Evolutionary conservation across 1,284 basidiomycete genomes (phyloP).

Genomic region (Cryptococcus sp.): DNA sequence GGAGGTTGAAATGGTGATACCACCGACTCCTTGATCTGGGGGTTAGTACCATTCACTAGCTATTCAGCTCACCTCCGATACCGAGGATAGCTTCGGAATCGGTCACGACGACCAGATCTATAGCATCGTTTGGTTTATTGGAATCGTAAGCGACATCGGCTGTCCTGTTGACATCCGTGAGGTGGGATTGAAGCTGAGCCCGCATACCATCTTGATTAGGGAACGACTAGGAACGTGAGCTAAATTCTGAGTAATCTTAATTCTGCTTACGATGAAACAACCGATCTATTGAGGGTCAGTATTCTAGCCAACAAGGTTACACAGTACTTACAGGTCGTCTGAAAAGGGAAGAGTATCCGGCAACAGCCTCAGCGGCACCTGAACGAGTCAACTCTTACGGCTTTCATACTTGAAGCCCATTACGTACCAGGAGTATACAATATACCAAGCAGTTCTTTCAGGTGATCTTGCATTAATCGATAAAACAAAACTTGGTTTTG

Average conservation of each 20-base stretch:
- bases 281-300: constrained; percentile 12
- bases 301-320: constrained; percentile 36
- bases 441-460: constrained; percentile 68
- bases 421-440: constrained; percentile 57
- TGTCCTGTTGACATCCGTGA: constrained; percentile 49
- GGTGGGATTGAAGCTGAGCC: constrained; percentile 46
- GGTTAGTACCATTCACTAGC: background rate
- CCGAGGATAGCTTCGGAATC: constrained; percentile 79
- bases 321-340: constrained; percentile 60
- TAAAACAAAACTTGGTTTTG: constrained; percentile 70
- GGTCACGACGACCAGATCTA: constrained; percentile 69
- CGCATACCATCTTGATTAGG: constrained; percentile 64
- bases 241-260: background rate
- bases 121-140: constrained; percentile 56
- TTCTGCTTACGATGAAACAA: constrained; percentile 33
- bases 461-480: constrained; percentile 59
- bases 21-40: constrained; percentile 47
- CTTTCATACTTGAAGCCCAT: background rate
- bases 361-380: constrained; percentile 51
- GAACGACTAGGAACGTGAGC: constrained; percentile 48
- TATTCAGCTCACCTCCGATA: constrained; percentile 49
- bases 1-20: constrained; percentile 67
- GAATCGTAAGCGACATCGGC: constrained; percentile 66
- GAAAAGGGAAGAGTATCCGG: constrained; percentile 78
- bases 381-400: background rate